These are phyloP conservation scores for Penstemon barbatus DNA, from an alignment of 257 asterid genomes.

Conservation along the genomic window DNA sequence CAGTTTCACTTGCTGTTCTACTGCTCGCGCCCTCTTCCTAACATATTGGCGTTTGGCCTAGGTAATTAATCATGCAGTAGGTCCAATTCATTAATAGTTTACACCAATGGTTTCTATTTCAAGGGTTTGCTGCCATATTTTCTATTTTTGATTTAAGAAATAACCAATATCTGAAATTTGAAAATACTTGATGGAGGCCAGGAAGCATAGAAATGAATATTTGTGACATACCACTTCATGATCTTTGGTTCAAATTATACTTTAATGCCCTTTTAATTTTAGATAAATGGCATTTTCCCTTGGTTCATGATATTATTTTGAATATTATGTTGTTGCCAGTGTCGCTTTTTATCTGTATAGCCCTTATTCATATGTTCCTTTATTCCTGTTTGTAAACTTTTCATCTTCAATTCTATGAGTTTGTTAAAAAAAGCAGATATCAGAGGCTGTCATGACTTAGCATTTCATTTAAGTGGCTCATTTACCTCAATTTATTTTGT, in stretches of 20 bases:
- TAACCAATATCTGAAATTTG: not conserved
- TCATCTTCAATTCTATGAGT: not conserved
- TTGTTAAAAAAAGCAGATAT: constrained; percentile 3
- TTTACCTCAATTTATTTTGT: constrained; percentile 33
- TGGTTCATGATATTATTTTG: no score
- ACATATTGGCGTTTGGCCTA: constrained; percentile 82
- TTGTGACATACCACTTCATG: not conserved
- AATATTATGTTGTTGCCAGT: no score
- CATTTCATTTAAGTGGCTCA: constrained; percentile 20
- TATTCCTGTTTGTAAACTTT: not conserved
- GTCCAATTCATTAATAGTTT: constrained; percentile 13
- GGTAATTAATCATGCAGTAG: constrained; percentile 49
- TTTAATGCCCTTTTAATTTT: not conserved
- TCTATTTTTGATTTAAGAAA: not conserved
- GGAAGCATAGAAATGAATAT: not conserved
- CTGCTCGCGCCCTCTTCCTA: constrained; percentile 97
- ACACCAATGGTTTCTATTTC: not conserved
- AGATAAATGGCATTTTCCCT: not conserved
- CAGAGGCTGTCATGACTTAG: constrained; percentile 12
- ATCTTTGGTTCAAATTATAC: constrained; percentile 1
- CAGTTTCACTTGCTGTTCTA: constrained; percentile 95
- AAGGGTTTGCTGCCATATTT: not conserved
- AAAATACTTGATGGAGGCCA: not conserved
- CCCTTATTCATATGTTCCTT: not conserved
- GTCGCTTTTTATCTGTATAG: not conserved